Base-by-base conservation (phyloP, 805 yeast species). In the Ogataea polymorpha region DNA sequence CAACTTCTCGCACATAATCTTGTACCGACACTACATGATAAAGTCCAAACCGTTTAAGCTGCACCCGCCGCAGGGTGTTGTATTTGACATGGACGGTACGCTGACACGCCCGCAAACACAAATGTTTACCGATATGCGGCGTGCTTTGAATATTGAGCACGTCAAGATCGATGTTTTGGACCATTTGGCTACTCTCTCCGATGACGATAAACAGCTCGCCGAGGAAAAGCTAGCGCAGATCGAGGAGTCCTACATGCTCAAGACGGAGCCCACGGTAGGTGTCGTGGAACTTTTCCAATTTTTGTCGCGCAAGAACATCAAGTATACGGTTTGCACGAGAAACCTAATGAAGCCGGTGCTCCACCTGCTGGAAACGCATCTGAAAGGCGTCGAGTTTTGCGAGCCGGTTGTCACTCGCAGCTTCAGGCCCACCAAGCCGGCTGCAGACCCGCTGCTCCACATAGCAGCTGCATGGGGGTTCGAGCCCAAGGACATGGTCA, bases 41-140 rank as follows among this genome's bases (percentile, higher is more conserved):
- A 27, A 18, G 18, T 15, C 41, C 8, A 28, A 17, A 27, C 21
- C 28, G 9, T 31, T 34, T 21, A 24, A 23, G 6, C 34, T 25
- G 21, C 24, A 41, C 17, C 35, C 32, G 29, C 36, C 37, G 12
- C 34, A 11, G 49, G 86, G 86, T 0, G 56, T 84, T 6, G 67
- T 84, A 1, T 84, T 84, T 55, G 91, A 84, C 53, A 83, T 84
- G 91, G 91, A 84, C 56, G 90, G 90, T 5, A 84, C 91, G 0
- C 55, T 84, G 40, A 79, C 85, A 48, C 62, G 74, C 11, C 87
- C 88, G 1, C 87, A 81, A 44, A 59, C 67, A 1, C 55, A 59
- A 52, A 65, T 65, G 69, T 65, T 65, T 42, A 47, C 50, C 10
- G 77, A 76, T 34, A 81, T 82, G 87, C 67, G 87, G 42, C 65